Percentiles rank a stretch among this genome's conserved stretches.
Conservation (phyloP, 768 basidiomycete genomes). For the Hygrophoropsis aurantiaca region DNA sequence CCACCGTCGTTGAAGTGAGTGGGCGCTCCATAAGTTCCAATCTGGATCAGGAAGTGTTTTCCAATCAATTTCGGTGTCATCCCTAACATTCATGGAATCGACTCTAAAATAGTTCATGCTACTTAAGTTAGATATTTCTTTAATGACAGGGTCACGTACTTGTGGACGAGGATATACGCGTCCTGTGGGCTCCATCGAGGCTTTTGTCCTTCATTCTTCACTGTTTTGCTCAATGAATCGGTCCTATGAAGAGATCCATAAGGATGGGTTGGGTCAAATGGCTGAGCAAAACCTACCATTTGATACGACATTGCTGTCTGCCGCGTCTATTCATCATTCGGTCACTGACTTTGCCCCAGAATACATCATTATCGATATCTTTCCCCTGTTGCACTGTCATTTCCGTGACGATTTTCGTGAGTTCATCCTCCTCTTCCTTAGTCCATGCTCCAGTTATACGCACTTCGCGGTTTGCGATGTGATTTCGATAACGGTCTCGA, state of each 20-base stretch:
- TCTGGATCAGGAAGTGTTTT: slow-evolving; percentile 68
- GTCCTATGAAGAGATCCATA: slow-evolving; percentile 47
- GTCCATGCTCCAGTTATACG: slow-evolving; percentile 73
- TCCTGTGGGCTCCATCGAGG: slow-evolving; percentile 77
- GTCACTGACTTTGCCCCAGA: slow-evolving; percentile 77
- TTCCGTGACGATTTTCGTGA: slow-evolving; percentile 72
- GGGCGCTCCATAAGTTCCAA: slow-evolving; percentile 86
- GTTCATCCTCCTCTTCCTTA: slow-evolving; percentile 74
- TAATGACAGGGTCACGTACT: slow-evolving; percentile 44
- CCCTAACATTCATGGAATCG: slow-evolving; percentile 68
- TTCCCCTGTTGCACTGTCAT: slow-evolving; percentile 75
- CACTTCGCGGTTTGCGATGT: slow-evolving; percentile 65
- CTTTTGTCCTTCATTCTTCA: slow-evolving; percentile 70
- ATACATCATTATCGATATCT: slow-evolving; percentile 74
- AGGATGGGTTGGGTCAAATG: background rate
- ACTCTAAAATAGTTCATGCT: slow-evolving; percentile 51
- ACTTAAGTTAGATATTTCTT: background rate
- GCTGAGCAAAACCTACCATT: slow-evolving; percentile 54
- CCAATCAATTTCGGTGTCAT: slow-evolving; percentile 88
- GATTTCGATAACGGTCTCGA: slow-evolving; percentile 83
- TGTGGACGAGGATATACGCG: slow-evolving; percentile 78
- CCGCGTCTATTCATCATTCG: slow-evolving; percentile 76
- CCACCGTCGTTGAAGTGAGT: slow-evolving; percentile 79
- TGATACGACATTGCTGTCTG: slow-evolving; percentile 83
- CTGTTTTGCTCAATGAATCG: slow-evolving; percentile 67